Base-by-base conservation (phyloP, 1,284 basidiomycete species). In the Malassezia nana region DNA sequence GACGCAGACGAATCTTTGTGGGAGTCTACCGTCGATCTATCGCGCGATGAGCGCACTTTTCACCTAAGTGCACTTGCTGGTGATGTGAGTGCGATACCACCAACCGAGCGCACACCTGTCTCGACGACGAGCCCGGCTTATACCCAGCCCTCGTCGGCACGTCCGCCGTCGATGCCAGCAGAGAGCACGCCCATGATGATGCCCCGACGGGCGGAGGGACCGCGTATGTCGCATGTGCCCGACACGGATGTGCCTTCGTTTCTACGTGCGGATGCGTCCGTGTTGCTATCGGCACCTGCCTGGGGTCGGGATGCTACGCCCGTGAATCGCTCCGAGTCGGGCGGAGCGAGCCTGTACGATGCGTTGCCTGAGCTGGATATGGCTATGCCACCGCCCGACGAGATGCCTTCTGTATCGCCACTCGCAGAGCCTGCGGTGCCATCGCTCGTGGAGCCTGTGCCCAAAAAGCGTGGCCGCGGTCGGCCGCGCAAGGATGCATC, bases 61-160 rank as follows among this genome's bases (percentile, higher is more conserved):
- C 56, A 59, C 46, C 53, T 62, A 35, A 63, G 63, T 33, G 60
- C 58, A 30, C 58, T 66, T 25, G 64, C 64, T 8, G 65, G 68
- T 10, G 64, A 64, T 26, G 64, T 56, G 20, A 45, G 43, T 45
- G 30, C 15, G 2, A 15, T 35, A 60, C 31, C 39, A 42, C 13
- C 1, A 57, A 9, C 20, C 18, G 35, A 38, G 35, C 35, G 35
- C 8, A 38, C 35, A 9, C 35, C 35, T 9, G 4, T 6, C 7
- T 38, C 35, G 35, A 38, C 35, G 18, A 8, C 10, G 7, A 38
- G 35, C 35, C 10, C 18, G 3, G 35, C 12, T 18, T 18, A 38
- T 38, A 38, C 35, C 35, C 35, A 20, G 35, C 35, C 35, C 9
- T 18, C 35, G 35, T 18, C 18, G 4, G 1, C 8, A 9, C 35